phyloP scores from a whole-genome alignment of 2,329 filamentous ascomycete genomes.

The Rutstroemia sydowiana region DNA sequence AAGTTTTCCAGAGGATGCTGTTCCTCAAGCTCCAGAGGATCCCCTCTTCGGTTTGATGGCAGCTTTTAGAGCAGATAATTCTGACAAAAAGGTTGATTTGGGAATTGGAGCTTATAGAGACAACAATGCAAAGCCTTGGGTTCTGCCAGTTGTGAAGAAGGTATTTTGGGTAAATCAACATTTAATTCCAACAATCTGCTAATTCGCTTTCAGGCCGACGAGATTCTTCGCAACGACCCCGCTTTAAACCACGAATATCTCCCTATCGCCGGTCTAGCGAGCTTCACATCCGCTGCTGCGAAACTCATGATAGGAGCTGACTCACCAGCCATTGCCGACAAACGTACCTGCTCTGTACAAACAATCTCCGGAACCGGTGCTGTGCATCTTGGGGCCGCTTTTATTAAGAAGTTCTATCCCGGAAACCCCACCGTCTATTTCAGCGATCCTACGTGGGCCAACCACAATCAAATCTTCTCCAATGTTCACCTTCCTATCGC shows the following conservation, averaged over 20 bases:
- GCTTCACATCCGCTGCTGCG: conserved; percentile 83
- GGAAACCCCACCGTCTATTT: conserved; percentile 74
- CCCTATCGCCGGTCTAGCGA: conserved; percentile 80
- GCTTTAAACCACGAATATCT: conserved; percentile 97
- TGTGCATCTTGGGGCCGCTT: conserved; percentile 85
- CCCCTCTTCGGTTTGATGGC: conserved; percentile 89
- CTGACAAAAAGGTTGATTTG: conserved; percentile 81
- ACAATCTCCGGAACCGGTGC: conserved; percentile 97
- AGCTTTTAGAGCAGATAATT: conserved; percentile 74
- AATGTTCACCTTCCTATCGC: conserved; percentile 76
- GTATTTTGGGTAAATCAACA: conserved; percentile 40
- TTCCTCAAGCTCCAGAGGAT: conserved; percentile 90
- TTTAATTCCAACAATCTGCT: not conserved
- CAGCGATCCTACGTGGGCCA: conserved; percentile 94
- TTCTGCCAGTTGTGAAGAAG: conserved; percentile 93
- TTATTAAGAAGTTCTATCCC: conserved; percentile 86
- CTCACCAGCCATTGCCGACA: conserved; percentile 76
- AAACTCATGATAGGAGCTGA: conserved; percentile 77
- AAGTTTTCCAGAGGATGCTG: conserved; percentile 66
- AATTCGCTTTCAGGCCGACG: conserved; percentile 62
- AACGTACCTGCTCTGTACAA: conserved; percentile 75
- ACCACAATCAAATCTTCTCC: conserved; percentile 97
- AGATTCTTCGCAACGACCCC: conserved; percentile 80
- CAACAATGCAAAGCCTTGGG: conserved; percentile 93
- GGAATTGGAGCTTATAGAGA: conserved; percentile 91